Evolutionary conservation across 2,329 filamentous ascomycete genomes (phyloP).

Genomic region (Hypoxylon sp.): DNA sequence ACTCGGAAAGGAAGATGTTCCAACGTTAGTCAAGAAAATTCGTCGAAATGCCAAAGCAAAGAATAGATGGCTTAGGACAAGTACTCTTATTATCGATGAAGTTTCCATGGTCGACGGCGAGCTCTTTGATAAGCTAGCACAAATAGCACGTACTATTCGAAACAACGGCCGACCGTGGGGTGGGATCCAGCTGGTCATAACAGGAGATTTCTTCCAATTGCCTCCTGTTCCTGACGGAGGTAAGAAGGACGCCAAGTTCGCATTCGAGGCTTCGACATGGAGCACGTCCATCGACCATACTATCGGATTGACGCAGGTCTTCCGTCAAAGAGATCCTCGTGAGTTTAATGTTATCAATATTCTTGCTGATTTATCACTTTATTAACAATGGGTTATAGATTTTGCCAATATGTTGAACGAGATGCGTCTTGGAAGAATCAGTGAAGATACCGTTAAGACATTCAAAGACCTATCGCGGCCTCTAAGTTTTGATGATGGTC

Average conservation of each 20-base stretch:
- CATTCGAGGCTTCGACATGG: slow-evolving; percentile 95
- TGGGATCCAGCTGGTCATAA: slow-evolving; percentile 95
- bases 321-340: slow-evolving; percentile 90
- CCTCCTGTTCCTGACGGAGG: slow-evolving; percentile 90
- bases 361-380: background rate
- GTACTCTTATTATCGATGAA: slow-evolving; percentile 91
- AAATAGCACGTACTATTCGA: slow-evolving; percentile 85
- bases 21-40: slow-evolving; percentile 89
- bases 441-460: slow-evolving; percentile 78
- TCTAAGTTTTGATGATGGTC: slow-evolving; percentile 78
- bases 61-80: slow-evolving; percentile 89
- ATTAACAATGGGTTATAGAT: slow-evolving; percentile 60
- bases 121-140: slow-evolving; percentile 94
- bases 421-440: slow-evolving; percentile 91
- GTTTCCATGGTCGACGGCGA: slow-evolving; percentile 99
- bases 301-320: slow-evolving; percentile 94
- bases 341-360: slow-evolving; percentile 48
- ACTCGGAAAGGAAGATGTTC: slow-evolving; percentile 88
- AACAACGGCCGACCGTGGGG: slow-evolving; percentile 96
- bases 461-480: slow-evolving; percentile 83
- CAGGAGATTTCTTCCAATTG: slow-evolving; percentile 97
- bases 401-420: slow-evolving; percentile 98
- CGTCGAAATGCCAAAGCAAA: slow-evolving; percentile 89
- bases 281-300: slow-evolving; percentile 93
- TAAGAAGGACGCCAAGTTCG: slow-evolving; percentile 81